Base-by-base conservation (phyloP, 2,329 filamentous ascomycete genomes). In the Chaetomium strumarium region DNA sequence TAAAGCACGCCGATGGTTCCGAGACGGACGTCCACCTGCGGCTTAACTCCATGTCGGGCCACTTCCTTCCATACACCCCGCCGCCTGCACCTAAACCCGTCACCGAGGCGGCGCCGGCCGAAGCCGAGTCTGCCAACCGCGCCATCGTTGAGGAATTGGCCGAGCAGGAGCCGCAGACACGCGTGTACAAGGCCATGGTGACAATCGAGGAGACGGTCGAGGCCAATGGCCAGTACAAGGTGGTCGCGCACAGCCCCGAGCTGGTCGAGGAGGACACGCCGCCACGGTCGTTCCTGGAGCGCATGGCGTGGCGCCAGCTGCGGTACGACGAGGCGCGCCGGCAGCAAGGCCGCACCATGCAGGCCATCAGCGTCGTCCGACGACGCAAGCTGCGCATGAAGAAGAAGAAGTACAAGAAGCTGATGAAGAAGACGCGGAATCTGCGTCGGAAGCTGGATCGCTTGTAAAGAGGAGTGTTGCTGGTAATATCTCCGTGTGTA, bases 361-460 rank as follows among this genome's bases (percentile, higher is more conserved):
- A 85, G 56, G 81, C 90, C 58, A 90, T 99, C 67, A 95, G 89
- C 67, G 92, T 96, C 62, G 90, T 86, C 78, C 81, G 93, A 70
- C 90, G 95, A 72, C 79, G 90, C 67, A 95, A 93, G 75, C 75
- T 96, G 66, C 96, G 90, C 83, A 99, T 99, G 91, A 99, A 99
- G 88, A 99, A 97, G 83, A 92, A 97, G 81, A 99, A 99, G 84
- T 96, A 96, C 74, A 97, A 96, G 90, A 99, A 99, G 83, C 77
- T 97, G 62, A 90, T 96, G 88, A 88, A 86, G 78, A 81, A 84
- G 72, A 96, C 92, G 66, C 83, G 92, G 69, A 92, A 89, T 68
- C 71, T 90, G 75, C 85, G 92, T 68, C 84, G 90, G 68, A 95
- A 91, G 76, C 76, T 93, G 64, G 89, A 87, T 64, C 80, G 84